phyloP scores from a whole-genome alignment of 140 eudicot genomes.

The Senecio squalidus region DNA sequence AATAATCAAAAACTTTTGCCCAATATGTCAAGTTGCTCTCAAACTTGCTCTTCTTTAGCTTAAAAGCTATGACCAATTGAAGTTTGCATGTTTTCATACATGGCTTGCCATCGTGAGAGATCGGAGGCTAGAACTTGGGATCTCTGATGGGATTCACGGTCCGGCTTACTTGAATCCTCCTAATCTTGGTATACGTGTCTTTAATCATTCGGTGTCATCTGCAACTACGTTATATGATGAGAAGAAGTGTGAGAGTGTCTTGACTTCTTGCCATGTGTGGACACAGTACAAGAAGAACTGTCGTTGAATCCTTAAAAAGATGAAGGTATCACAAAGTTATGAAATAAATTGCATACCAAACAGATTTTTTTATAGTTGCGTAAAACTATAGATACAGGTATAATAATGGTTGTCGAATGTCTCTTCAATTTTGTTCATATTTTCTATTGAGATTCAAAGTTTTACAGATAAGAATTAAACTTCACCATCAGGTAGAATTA shows the following conservation, averaged over 20 bases:
- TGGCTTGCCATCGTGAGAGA: conserved; percentile 16
- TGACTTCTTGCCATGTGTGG: conserved; percentile 16
- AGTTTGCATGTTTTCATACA: no score
- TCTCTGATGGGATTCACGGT: conserved; percentile 18
- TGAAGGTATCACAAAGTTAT: no score
- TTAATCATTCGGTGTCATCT: background rate
- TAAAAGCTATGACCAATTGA: no score
- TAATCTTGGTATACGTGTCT: background rate
- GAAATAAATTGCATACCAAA: background rate
- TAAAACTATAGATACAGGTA: background rate
- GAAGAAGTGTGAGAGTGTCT: conserved; percentile 13
- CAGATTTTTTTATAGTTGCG: no score
- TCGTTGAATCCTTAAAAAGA: no score
- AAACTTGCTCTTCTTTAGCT: no score
- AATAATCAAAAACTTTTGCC: no score
- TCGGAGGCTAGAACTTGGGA: conserved; percentile 16
- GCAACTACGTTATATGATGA: background rate
- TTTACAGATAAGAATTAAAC: background rate
- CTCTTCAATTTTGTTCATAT: background rate
- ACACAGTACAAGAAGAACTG: conserved; percentile 17
- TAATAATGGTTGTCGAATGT: conserved; percentile 6
- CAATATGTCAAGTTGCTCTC: no score
- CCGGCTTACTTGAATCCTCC: background rate
- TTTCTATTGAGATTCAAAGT: background rate
- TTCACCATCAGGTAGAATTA: background rate